Base-by-base conservation (phyloP, 805 yeast species). In the Wickerhamomyces canadensis region DNA sequence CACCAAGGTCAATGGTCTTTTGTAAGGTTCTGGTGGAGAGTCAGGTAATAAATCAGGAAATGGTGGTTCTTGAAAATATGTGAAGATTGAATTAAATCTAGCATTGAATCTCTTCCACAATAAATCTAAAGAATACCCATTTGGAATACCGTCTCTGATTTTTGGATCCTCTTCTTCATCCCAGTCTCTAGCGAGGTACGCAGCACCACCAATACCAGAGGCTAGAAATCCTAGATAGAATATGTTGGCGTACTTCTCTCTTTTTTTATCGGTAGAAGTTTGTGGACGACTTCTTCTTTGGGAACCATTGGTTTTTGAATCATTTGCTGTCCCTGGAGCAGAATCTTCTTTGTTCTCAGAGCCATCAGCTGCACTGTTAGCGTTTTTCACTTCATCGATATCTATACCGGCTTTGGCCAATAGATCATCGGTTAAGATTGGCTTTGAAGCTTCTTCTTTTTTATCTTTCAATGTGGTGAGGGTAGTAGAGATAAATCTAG, bases 31-130 rank as follows among this genome's bases (percentile, higher is more conserved):
- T 24, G 94, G 85, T 22, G 96, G 89, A 10, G 77, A 72, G 34
- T 94, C 95, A 36, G 98, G 98, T 51, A 94, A 75, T 54, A 93
- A 75, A 59, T 88, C 88, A 43, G 88, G 94, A 60, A 84, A 87
- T 14, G 86, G 94, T 11, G 99, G 98, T 49, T 91, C 98, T 44
- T 84, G 79, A 68, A 91, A 91, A 45, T 83, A 82, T 33, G 81
- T 79, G 58, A 88, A 81, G 42, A 86, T 71, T 29, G 86, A 80
- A 40, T 78, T 69, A 42, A 82, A 70, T 65, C 99, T 78, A 40
- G 78, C 78, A 45, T 61, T 69, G 48, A 84, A 72, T 57, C 99
- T 75, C 18, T 67, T 69, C 67, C 77, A 81, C 66, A 87, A 74
- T 35, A 76, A 68, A 15, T 57, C 63, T 6, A 86, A 81, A 6